These are phyloP conservation scores for Yamadazyma trypodendri DNA, from an alignment of 1,139 yeast species.

Conservation along the genomic window DNA sequence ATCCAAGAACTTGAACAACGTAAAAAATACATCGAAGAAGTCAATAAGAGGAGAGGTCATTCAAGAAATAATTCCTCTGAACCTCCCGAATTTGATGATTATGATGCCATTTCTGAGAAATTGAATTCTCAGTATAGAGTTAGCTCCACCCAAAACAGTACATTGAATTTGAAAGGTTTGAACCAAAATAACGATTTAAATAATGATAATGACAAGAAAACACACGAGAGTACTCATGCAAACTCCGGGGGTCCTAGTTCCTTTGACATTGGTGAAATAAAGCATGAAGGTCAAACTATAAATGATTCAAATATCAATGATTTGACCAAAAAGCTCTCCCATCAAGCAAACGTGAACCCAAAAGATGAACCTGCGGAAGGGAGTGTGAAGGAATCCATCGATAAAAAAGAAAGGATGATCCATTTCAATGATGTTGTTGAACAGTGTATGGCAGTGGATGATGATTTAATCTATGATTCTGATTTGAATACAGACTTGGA, in stretches of 20 bases:
- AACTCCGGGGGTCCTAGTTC: not conserved
- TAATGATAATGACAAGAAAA: slow-evolving; percentile 1
- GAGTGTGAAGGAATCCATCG: slow-evolving; percentile 3
- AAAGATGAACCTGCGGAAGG: slow-evolving; percentile 1
- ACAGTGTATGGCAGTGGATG: slow-evolving; percentile 79
- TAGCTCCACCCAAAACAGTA: slow-evolving; percentile 18
- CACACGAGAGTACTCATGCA: not conserved
- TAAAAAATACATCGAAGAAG: slow-evolving; percentile 19
- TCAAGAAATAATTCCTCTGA: slow-evolving; percentile 18
- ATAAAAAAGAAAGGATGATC: slow-evolving; percentile 56
- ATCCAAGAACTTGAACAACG: slow-evolving; percentile 22
- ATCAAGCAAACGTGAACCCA: slow-evolving; percentile 7
- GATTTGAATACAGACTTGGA: slow-evolving; percentile 26
- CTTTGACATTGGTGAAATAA: not conserved
- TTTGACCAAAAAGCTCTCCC: slow-evolving; percentile 4
- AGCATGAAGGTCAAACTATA: not conserved
- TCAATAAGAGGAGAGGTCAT: slow-evolving; percentile 13
- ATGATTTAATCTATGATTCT: slow-evolving; percentile 24
- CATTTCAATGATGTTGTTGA: slow-evolving; percentile 93
- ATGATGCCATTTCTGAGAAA: slow-evolving; percentile 57
- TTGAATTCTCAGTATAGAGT: slow-evolving; percentile 56
- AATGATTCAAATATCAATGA: slow-evolving; percentile 8
- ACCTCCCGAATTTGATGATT: slow-evolving; percentile 51
- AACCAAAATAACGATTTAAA: slow-evolving; percentile 4
- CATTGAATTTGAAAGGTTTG: slow-evolving; percentile 14